These are phyloP conservation scores for Microbotryum violaceum DNA, from an alignment of 1,284 basidiomycete genomes.

Conservation along the genomic window DNA sequence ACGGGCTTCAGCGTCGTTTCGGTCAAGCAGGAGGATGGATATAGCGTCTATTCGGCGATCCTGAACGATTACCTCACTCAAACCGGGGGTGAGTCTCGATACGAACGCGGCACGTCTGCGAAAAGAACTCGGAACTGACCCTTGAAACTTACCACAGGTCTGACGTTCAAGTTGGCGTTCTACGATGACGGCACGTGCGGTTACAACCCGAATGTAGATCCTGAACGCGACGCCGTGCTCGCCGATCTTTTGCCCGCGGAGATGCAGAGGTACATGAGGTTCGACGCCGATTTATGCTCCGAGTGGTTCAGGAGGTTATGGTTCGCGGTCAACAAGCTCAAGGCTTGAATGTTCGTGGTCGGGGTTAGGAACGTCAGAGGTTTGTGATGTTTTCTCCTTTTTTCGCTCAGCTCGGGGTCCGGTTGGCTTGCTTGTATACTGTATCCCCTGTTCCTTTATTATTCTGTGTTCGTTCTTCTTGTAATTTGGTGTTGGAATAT, in stretches of 20 bases:
- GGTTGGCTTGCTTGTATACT: too few relatives aligned
- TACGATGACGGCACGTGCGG: slow-evolving; percentile 12
- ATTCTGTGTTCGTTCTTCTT: too few relatives aligned
- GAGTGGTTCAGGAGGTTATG: slow-evolving; percentile 24
- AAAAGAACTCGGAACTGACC: background rate
- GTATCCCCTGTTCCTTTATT: too few relatives aligned
- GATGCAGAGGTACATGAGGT: slow-evolving; percentile 23
- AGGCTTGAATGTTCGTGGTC: background rate
- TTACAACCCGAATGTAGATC: slow-evolving; percentile 23
- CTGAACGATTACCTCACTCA: slow-evolving; percentile 19
- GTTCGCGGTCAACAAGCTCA: slow-evolving; percentile 16
- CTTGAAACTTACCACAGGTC: slow-evolving; percentile 5
- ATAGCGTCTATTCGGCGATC: slow-evolving; percentile 16
- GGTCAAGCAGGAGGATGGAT: slow-evolving; percentile 15
- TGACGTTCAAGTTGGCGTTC: slow-evolving; percentile 30
- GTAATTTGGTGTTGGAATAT: too few relatives aligned
- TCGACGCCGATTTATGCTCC: slow-evolving; percentile 11
- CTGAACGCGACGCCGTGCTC: slow-evolving; percentile 16
- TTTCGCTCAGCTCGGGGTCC: too few relatives aligned
- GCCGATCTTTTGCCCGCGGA: slow-evolving; percentile 8
- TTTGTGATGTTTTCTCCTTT: too few relatives aligned
- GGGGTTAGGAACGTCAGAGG: too few relatives aligned
- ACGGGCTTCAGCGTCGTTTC: slow-evolving; percentile 24
- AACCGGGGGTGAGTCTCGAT: slow-evolving; percentile 13
- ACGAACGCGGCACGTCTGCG: background rate